These are phyloP conservation scores for Neonectria sp. DNA, from an alignment of 2,329 filamentous ascomycete species.

Conservation along the genomic window DNA sequence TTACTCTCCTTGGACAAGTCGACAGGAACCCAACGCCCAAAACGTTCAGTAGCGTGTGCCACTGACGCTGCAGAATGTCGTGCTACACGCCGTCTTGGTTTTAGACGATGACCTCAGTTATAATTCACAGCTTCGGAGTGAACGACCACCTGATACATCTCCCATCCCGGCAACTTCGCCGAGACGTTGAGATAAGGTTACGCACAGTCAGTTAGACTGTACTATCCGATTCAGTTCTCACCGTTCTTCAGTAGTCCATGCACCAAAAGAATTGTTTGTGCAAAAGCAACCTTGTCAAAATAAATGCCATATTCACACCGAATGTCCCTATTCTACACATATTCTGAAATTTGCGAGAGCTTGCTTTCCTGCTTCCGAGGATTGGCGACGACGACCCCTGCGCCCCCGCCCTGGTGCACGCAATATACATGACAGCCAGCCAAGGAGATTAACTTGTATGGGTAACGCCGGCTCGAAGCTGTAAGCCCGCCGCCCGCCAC, in stretches of 20 bases:
- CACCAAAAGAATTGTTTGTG: background rate
- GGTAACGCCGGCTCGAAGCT: constrained; percentile 15
- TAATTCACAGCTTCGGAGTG: background rate
- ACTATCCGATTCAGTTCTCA: background rate
- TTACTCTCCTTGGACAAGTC: background rate
- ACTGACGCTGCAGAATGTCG: background rate
- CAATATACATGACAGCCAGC: constrained; percentile 8
- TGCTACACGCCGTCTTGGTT: background rate
- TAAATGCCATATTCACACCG: background rate
- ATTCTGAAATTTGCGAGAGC: constrained; percentile 5
- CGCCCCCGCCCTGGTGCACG: constrained; percentile 17
- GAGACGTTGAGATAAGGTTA: background rate
- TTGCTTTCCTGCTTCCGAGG: background rate
- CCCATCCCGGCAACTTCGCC: background rate
- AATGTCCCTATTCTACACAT: background rate
- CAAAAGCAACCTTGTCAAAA: background rate
- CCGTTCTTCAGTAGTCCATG: background rate
- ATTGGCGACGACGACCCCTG: constrained; percentile 7
- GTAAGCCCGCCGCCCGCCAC: constrained; percentile 13
- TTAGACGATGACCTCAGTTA: background rate
- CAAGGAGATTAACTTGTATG: background rate
- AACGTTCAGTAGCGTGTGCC: background rate
- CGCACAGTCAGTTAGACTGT: background rate
- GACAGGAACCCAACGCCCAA: background rate
- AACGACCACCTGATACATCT: background rate